Base-by-base conservation (phyloP, 345 rosid species). In the Laguncularia racemosa region DNA sequence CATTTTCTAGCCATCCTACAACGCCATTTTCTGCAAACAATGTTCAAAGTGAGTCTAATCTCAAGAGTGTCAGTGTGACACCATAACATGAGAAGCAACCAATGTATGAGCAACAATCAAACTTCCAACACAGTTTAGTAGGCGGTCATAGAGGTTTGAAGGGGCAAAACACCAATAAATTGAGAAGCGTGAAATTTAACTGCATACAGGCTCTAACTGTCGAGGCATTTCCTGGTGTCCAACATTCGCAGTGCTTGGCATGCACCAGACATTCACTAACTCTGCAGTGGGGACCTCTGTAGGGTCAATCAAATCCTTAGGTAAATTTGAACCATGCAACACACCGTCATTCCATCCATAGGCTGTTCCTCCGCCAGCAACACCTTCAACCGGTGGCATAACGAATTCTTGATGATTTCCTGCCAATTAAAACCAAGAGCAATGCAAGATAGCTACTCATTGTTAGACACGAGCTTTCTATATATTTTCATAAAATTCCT, bases 321-420 rank as follows among this genome's bases (percentile, higher is more conserved):
- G 73, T 6, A 66, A 57, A 49, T 57, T 72, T 28, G 82, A 69
- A 63, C 58, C 50, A 15, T 52, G 67, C 16, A 73, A 21, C 19
- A 75, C 70, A 51, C 79, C 86, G 57, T 89, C 97, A 59, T 65
- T 79, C 89, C 96, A 92, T 56, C 98, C 98, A 66, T 92, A 92
- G 20, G 98, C 81, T 44, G 98, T 92, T 19, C 98, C 97, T 71
- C 98, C 98, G 46, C 98, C 98, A 49, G 98, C 91, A 46, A 92
- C 89, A n/a, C 98, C 98, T 80, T 92, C 96, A 33, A 92, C 86
- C 16, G 96, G 98, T 2, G 86, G 93, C 46, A 77, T 81, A 64
- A 17, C 64, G 20, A 44, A 46, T 20, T 76, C 84, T 61, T 71
- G 86, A 40, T 63, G 71, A 67, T 67, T 80, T 19, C 71, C 78